These are phyloP conservation scores for Blastomyces gilchristii DNA, from an alignment of 2,329 filamentous ascomycete species.

Conservation along the genomic window DNA sequence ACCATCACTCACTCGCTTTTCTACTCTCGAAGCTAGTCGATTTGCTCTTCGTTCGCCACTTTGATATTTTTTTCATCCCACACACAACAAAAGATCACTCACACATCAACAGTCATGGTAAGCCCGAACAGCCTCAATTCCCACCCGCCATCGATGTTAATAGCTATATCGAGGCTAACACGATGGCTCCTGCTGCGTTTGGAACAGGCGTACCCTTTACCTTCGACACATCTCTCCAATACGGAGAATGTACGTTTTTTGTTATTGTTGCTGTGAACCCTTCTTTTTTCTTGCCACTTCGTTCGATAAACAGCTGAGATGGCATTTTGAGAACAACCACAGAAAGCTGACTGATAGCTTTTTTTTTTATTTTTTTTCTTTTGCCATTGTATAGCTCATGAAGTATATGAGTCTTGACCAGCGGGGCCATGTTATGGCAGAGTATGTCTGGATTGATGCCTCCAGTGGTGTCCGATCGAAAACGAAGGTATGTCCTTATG, in stretches of 20 bases:
- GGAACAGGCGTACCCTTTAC: conserved; percentile 29
- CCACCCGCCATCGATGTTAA: no score
- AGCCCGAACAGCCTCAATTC: neutral
- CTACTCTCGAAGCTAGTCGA: neutral
- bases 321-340: neutral
- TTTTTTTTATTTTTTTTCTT: conserved; percentile 10
- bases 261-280: neutral
- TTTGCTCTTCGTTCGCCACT: neutral
- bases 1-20: neutral
- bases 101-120: neutral
- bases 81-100: neutral
- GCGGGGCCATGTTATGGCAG: conserved; percentile 78
- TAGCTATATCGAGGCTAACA: neutral
- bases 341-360: conserved; percentile 11
- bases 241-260: conserved; percentile 37
- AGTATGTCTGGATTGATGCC: conserved; percentile 94
- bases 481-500: conserved; percentile 65
- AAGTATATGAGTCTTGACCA: conserved; percentile 91
- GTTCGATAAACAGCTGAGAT: no score
- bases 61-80: neutral
- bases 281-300: neutral
- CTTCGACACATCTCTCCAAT: conserved; percentile 37
- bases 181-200: neutral
- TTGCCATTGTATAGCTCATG: conserved; percentile 22
- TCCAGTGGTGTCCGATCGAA: conserved; percentile 80